These are phyloP conservation scores for Taphrina populina DNA, from an alignment of 1,139 yeast genomes.

Conservation along the genomic window DNA sequence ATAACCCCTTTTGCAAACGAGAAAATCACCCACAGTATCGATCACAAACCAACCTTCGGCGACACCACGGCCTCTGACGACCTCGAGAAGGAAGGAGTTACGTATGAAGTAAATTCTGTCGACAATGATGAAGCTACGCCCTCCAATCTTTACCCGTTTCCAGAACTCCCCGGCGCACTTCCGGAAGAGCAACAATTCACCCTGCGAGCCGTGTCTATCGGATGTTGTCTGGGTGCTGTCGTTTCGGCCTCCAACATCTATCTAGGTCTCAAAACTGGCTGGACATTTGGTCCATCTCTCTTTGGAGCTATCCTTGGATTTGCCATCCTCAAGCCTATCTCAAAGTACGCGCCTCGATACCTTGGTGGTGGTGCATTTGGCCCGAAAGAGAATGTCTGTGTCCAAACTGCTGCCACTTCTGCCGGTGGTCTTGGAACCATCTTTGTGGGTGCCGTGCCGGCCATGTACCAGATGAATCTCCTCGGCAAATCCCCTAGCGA, in stretches of 20 bases:
- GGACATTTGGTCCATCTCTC: conserved; percentile 34
- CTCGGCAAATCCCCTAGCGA: conserved; percentile 25
- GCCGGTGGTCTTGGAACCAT: conserved; percentile 34
- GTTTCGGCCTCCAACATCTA: conserved; percentile 35
- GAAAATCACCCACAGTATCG: conserved; percentile 16
- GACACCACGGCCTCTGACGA: background rate
- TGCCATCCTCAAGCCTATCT: conserved; percentile 30
- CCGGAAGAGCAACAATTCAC: conserved; percentile 30
- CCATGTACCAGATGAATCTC: conserved; percentile 33
- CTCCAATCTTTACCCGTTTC: conserved; percentile 31
- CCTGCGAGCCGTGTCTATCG: conserved; percentile 32
- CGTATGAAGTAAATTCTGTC: conserved; percentile 14
- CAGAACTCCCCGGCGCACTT: conserved; percentile 28
- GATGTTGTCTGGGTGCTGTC: conserved; percentile 31
- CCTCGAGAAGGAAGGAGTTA: conserved; percentile 23
- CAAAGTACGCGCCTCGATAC: conserved; percentile 10
- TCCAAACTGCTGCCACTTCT: conserved; percentile 35
- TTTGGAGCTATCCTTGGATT: conserved; percentile 36
- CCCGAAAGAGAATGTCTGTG: conserved; percentile 33
- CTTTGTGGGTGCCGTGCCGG: conserved; percentile 34
- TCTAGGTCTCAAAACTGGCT: conserved; percentile 35
- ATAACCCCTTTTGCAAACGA: conserved; percentile 15
- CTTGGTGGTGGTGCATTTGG: conserved; percentile 35
- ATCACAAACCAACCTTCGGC: background rate
- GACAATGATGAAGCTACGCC: conserved; percentile 11